Evolutionary conservation across 208 protist species (phyloP).

Genomic region (Acanthamoeba castellanii): DNA sequence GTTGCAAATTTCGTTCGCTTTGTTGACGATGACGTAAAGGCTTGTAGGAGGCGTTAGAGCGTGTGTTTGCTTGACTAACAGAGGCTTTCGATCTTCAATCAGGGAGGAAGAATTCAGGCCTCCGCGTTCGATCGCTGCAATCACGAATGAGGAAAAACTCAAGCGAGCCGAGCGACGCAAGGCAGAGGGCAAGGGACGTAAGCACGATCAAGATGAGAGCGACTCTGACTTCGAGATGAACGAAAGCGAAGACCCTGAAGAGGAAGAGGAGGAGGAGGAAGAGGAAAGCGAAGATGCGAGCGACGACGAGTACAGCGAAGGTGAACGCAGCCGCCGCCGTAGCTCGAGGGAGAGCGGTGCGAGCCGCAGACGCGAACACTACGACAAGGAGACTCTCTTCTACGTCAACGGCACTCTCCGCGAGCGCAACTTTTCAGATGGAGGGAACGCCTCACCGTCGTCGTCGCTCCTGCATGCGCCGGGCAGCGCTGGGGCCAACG

Average conservation of each 20-base stretch:
- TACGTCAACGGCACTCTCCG: background rate
- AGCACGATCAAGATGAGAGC: background rate
- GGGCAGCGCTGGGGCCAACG: background rate
- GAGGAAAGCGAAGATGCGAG: conserved; percentile 29
- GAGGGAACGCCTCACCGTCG: background rate
- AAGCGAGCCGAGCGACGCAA: background rate
- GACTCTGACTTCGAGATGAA: conserved; percentile 15
- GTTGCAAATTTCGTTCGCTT: no score
- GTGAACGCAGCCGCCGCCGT: background rate
- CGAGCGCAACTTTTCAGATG: background rate
- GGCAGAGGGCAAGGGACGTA: background rate
- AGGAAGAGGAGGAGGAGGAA: conserved; percentile 24
- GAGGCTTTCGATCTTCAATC: no score
- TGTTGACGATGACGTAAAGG: no score
- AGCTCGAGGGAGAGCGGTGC: background rate
- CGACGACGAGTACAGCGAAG: conserved; percentile 38
- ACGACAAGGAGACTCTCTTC: conserved; percentile 43
- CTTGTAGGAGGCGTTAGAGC: no score
- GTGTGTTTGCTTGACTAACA: no score
- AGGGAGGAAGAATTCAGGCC: conserved; percentile 36
- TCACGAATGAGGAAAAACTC: background rate
- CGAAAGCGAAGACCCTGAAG: background rate
- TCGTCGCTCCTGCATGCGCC: background rate
- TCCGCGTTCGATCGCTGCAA: conserved; percentile 14
- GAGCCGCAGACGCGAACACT: background rate